Conservation (phyloP, 257 asterid genomes). For the Solanum tarapatanum region DNA sequence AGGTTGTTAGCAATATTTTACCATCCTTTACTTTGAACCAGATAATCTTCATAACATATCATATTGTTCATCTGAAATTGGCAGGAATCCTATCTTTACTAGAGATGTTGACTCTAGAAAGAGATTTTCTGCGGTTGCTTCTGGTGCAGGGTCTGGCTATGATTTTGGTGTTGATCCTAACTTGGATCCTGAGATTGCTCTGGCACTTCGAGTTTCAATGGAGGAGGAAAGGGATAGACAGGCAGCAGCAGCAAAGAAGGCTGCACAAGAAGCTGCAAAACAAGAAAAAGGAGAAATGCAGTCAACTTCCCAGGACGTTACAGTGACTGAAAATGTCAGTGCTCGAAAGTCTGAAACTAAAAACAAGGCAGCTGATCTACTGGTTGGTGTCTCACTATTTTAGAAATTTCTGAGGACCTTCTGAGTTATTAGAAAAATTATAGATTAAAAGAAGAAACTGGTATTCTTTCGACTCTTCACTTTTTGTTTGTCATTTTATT, state of each 20-base stretch:
- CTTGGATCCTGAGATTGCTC: constrained; percentile 96
- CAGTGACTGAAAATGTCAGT: constrained; percentile 57
- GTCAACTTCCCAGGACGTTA: constrained; percentile 53
- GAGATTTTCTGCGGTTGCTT: constrained; percentile 64
- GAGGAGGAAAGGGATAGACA: constrained; percentile 99
- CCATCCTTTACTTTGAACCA: background rate
- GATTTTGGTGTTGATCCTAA: constrained; percentile 95
- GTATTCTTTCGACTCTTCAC: background rate
- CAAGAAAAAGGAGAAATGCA: constrained; percentile 60
- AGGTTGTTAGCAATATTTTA: background rate
- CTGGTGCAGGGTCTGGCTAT: constrained; percentile 59
- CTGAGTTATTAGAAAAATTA: background rate
- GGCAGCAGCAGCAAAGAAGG: constrained; percentile 91
- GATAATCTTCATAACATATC: background rate
- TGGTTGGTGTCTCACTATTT: constrained; percentile 26
- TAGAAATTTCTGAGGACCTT: background rate
- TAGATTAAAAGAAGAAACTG: background rate
- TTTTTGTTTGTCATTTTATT: background rate
- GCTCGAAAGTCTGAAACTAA: constrained; percentile 59
- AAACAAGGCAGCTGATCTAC: constrained; percentile 51
- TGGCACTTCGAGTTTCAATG: constrained; percentile 95
- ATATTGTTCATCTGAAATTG: background rate
- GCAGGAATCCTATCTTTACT: constrained; percentile 87
- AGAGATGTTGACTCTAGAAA: constrained; percentile 92
- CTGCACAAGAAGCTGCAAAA: constrained; percentile 66